A percentile compares a stretch with the other conserved stretches of the same genome.
Evolutionary conservation across 2,329 filamentous ascomycete species (phyloP).

Genomic region (Mycogone perniciosa): DNA sequence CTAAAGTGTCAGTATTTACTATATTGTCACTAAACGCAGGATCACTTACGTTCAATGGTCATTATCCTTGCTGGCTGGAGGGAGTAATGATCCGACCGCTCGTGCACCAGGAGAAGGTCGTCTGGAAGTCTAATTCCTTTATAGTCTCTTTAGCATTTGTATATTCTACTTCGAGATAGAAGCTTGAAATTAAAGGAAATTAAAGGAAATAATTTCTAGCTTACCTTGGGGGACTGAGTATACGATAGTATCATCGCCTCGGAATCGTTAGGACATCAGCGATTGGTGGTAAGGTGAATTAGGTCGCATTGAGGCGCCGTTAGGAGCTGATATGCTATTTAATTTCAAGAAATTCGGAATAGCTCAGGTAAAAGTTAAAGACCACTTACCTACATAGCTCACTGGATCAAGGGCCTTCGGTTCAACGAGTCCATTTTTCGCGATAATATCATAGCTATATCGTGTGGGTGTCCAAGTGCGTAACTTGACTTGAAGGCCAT

Average conservation of each 20-base stretch:
- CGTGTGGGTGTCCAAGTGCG: conserved; percentile 11
- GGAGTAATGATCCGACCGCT: conserved; percentile 19
- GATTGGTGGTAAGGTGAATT: conserved; percentile 17
- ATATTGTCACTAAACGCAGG: too few species aligned
- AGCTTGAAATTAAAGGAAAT: too few species aligned
- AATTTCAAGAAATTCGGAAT: neutral
- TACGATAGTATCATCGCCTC: conserved; percentile 12
- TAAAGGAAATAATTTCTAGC: neutral
- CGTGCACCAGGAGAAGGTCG: conserved; percentile 18
- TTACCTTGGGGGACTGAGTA: conserved; percentile 15
- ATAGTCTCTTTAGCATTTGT: neutral
- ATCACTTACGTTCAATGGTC: neutral
- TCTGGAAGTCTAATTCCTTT: conserved; percentile 17
- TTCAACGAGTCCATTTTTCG: neutral
- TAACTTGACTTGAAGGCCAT: conserved; percentile 7
- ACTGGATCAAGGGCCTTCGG: conserved; percentile 10
- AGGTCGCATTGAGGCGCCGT: conserved; percentile 18
- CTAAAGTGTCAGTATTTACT: too few species aligned
- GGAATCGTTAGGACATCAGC: conserved; percentile 13
- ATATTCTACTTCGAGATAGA: too few species aligned
- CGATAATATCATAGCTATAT: conserved; percentile 6
- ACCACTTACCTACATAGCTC: conserved; percentile 9
- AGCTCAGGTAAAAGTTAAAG: neutral
- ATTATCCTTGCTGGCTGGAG: conserved; percentile 15
- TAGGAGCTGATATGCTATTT: conserved; percentile 13